Base-by-base conservation (phyloP, 495 filamentous ascomycete genomes). In the Sphaerosporella brunnea region DNA sequence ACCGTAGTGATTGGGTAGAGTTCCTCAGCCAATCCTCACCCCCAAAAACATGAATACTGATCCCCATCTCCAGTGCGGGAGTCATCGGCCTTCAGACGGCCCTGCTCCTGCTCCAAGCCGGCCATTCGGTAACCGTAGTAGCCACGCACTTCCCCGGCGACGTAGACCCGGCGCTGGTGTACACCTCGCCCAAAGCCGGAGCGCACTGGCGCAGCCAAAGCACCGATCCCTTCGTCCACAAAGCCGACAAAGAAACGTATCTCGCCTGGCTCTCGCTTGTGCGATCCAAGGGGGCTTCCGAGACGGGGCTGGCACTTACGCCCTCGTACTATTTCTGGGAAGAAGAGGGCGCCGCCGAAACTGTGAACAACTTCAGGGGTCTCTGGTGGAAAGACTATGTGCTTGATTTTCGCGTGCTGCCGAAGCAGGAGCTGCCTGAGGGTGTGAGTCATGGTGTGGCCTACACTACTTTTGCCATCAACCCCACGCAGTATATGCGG, bases 11-110 rank as follows among this genome's bases (percentile, higher is more conserved):
- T n/a, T n/a, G n/a, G n/a, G n/a, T n/a, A n/a, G n/a, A n/a, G n/a
- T n/a, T n/a, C n/a, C n/a, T n/a, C n/a, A n/a, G n/a, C n/a, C n/a
- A n/a, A n/a, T n/a, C n/a, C n/a, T n/a, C n/a, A n/a, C n/a, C n/a
- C n/a, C n/a, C n/a, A n/a, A n/a, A n/a, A n/a, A n/a, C n/a, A n/a
- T n/a, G n/a, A n/a, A n/a, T n/a, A n/a, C n/a, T n/a, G n/a, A n/a
- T n/a, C n/a, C n/a, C n/a, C n/a, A n/a, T 41, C 48, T 35, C 18
- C 37, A 67, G 68, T 16, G 69, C 69, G 2, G 69, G 69, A 5
- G 64, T 72, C 26, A 68, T 63, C 9, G 69, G 68, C 35, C 61
- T 72, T 2, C 68, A 70, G 49, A 66, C 68, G 2, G 65, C 69
- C 18, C 45, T 67, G 18, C 56, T 51, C 18, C 62, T 72, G 9